Evolutionary conservation across 2,329 filamentous ascomycete genomes (phyloP).

Genomic region (Venturia effusa): DNA sequence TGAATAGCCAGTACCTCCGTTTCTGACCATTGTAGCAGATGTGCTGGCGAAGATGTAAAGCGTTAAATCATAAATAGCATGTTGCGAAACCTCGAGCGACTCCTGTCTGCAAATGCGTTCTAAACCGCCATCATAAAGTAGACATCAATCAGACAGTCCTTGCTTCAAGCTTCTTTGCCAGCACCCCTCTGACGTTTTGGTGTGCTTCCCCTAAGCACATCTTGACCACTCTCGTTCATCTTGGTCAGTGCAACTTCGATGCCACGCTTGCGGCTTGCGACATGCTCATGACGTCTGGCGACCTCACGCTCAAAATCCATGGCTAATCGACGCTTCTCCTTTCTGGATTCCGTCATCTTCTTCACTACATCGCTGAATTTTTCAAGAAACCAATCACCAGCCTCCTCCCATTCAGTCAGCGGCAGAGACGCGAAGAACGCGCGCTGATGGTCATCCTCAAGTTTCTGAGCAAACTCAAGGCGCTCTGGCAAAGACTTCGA

Average conservation of each 20-base stretch:
- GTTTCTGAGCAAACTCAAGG: slow-evolving; percentile 31
- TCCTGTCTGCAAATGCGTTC: too few species aligned
- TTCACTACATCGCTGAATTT: slow-evolving; percentile 41
- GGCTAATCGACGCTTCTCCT: slow-evolving; percentile 42
- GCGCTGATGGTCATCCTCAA: slow-evolving; percentile 38
- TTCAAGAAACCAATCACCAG: slow-evolving; percentile 49
- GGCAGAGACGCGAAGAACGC: slow-evolving; percentile 41
- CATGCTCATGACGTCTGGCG: slow-evolving; percentile 38
- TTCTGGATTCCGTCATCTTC: slow-evolving; percentile 41
- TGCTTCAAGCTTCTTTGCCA: not conserved
- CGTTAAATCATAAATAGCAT: not conserved
- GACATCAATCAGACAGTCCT: not conserved
- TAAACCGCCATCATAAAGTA: not conserved
- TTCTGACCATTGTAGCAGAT: not conserved
- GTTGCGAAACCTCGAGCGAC: not conserved
- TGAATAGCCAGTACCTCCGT: too few species aligned
- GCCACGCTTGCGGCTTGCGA: slow-evolving; percentile 37
- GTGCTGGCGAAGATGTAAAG: not conserved
- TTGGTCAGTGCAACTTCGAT: slow-evolving; percentile 39
- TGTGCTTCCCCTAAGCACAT: slow-evolving; percentile 37
- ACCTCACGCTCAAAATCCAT: slow-evolving; percentile 45
- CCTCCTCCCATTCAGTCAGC: slow-evolving; percentile 49
- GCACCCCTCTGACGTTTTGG: slow-evolving; percentile 22
- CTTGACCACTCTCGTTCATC: slow-evolving; percentile 45
- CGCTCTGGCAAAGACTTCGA: slow-evolving; percentile 16